phyloP scores from a whole-genome alignment of 768 basidiomycete species.

The Daedaleopsis nitida region DNA sequence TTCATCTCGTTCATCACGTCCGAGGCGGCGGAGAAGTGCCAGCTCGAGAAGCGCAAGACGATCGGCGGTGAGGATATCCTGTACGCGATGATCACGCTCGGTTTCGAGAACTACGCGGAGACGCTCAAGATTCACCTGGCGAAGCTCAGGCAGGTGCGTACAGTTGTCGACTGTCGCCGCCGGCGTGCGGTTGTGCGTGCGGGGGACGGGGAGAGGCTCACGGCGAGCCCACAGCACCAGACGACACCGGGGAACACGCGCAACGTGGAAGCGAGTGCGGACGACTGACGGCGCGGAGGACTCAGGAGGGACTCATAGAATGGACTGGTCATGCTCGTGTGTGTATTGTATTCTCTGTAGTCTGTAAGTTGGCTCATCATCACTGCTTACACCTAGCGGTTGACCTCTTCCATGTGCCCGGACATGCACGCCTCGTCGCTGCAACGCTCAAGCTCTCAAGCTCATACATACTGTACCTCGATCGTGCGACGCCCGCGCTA shows the following conservation, averaged over 20 bases:
- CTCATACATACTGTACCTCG: too few species aligned
- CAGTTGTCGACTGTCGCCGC: too few species aligned
- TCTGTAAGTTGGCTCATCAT: conserved; percentile 6
- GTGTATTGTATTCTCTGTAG: conserved; percentile 17
- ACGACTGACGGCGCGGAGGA: conserved; percentile 2
- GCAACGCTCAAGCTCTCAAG: not conserved
- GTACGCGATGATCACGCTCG: conserved; percentile 89
- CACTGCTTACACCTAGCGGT: not conserved
- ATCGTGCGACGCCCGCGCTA: too few species aligned
- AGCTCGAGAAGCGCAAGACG: conserved; percentile 95
- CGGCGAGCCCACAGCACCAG: conserved; percentile 5
- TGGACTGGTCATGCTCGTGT: conserved; percentile 5
- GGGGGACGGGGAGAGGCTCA: too few species aligned
- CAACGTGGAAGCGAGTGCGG: conserved; percentile 1
- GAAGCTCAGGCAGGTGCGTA: conserved; percentile 77
- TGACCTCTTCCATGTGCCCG: not conserved
- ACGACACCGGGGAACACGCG: conserved; percentile 14
- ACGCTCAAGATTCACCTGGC: conserved; percentile 91
- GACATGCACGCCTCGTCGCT: not conserved
- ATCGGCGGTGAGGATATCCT: conserved; percentile 97
- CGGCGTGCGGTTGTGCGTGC: too few species aligned
- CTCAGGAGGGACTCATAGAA: not conserved
- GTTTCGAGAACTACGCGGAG: conserved; percentile 94
- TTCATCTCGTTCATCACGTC: conserved; percentile 98
- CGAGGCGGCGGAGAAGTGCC: conserved; percentile 94